A percentile compares a stretch with the other conserved stretches of the same genome.
Evolutionary conservation across 202 grass and related monocot species (phyloP).

Genomic region (Bolboschoenoplectus hybrid): DNA sequence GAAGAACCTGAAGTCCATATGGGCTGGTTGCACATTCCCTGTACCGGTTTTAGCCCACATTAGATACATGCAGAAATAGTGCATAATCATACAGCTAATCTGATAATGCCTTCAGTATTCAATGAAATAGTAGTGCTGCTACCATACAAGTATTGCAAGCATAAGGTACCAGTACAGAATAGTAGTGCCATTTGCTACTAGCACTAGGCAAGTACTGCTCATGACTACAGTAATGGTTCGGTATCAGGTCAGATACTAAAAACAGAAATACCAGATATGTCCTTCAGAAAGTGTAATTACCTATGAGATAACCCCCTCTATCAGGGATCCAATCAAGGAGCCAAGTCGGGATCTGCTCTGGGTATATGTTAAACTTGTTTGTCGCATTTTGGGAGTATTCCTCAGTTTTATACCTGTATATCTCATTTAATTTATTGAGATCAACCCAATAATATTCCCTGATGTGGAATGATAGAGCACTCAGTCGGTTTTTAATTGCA

Average conservation of each 20-base stretch:
- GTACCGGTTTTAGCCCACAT: constrained; percentile 8
- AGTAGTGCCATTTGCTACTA: neutral
- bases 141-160: neutral
- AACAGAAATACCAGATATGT: neutral
- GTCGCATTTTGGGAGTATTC: constrained; percentile 96
- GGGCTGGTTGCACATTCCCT: constrained; percentile 94
- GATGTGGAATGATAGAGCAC: constrained; percentile 90
- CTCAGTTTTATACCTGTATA: constrained; percentile 98
- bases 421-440: constrained; percentile 95
- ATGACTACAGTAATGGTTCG: neutral
- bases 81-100: neutral
- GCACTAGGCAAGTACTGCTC: neutral
- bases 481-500: constrained; percentile 88
- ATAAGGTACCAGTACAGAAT: neutral
- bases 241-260: constrained; percentile 10
- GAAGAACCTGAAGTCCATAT: constrained; percentile 97
- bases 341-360: constrained; percentile 96
- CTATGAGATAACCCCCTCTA: constrained; percentile 88
- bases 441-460: constrained; percentile 99
- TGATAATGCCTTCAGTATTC: neutral
- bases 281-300: constrained; percentile 27
- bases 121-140: neutral
- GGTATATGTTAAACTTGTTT: constrained; percentile 99
- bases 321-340: constrained; percentile 97
- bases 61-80: constrained; percentile 4